Conservation (phyloP, 2,329 filamentous ascomycete genomes). For the Hymenoscyphus salicellus region DNA sequence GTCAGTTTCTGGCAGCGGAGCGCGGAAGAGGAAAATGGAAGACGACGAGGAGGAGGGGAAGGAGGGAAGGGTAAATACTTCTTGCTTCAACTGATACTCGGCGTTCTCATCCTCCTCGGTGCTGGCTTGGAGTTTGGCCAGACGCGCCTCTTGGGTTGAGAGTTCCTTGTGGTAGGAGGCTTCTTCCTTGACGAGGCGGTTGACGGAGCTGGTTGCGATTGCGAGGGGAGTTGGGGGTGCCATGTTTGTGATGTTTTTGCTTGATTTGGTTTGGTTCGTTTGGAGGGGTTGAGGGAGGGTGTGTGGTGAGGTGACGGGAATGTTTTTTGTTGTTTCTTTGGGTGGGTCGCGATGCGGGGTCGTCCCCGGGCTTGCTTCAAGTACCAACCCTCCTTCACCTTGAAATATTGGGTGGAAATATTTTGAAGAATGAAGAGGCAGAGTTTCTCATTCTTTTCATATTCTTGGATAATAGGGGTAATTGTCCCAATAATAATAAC, state of each 20-base stretch:
- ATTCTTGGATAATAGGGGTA: too few relatives aligned
- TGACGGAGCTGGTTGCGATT: slow-evolving; percentile 76
- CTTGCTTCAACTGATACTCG: slow-evolving; percentile 77
- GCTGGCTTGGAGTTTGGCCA: slow-evolving; percentile 55
- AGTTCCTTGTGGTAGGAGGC: slow-evolving; percentile 86
- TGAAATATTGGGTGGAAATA: too few relatives aligned
- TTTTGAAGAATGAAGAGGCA: too few relatives aligned
- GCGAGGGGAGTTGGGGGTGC: slow-evolving; percentile 70
- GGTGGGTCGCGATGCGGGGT: too few relatives aligned
- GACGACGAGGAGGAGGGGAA: background rate
- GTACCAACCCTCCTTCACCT: too few relatives aligned
- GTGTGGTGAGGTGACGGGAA: background rate
- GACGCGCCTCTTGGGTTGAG: slow-evolving; percentile 66
- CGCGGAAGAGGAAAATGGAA: too few relatives aligned
- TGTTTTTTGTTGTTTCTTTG: background rate
- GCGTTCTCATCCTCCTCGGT: slow-evolving; percentile 67
- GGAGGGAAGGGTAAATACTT: slow-evolving; percentile 54
- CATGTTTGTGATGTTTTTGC: slow-evolving; percentile 50
- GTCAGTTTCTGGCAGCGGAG: too few relatives aligned
- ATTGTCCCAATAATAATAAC: too few relatives aligned
- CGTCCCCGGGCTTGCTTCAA: too few relatives aligned
- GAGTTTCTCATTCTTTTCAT: too few relatives aligned
- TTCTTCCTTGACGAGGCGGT: slow-evolving; percentile 88
- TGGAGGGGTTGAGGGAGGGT: background rate
- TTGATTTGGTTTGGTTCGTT: background rate